Evolutionary conservation across 805 yeast species (phyloP), one percentile per base, ranked within the genome.

Genomic region (Ogataea pini): DNA sequence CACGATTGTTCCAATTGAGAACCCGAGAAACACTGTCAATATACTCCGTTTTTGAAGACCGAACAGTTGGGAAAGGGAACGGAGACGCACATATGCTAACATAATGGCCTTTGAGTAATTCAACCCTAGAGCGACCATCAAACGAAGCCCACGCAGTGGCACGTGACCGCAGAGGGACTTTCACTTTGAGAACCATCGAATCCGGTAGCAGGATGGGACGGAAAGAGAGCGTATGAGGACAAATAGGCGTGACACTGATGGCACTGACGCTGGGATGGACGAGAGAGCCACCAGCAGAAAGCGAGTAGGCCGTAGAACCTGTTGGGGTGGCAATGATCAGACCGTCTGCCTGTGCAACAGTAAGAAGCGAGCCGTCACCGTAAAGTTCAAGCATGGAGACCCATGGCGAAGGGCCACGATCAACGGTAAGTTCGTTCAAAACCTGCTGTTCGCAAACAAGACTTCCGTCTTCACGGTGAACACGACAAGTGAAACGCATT

Each of bases 71-170:
- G 72, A 94, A 94, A 18, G 97, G 96, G 69, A 79, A 92, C 24
- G 90, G 88, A 39, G 94, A 83, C 0, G 97, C 97, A 33, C 82
- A 80, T 13, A 94, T 79, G 0, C 90, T 80, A 28, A 94, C 87
- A 59, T 88, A 90, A 64, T 89, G 94, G 7, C 98, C 97, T 47
- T 80, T 82, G 28, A 72, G 68, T 40, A 94, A 69, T 64, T 94
- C 96, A 3, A 89, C 85, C 36, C 98, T 73, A 18, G 83, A 82
- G 57, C 94, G 83, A 10, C 99, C 99, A 68, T 94, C 99, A 64
- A 94, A 94, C 1, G 97, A 85, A 1, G 96, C 95, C 96, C 96
- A 94, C 0, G 98, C 97, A 0, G 96, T 88, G 4, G 94, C 82
- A 44, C 99, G 72, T 36, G 96, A 85, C 46, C 82, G 70, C 2